These are phyloP conservation scores for Myxozyma neotropica DNA, from an alignment of 805 yeast genomes.

Conservation along the genomic window DNA sequence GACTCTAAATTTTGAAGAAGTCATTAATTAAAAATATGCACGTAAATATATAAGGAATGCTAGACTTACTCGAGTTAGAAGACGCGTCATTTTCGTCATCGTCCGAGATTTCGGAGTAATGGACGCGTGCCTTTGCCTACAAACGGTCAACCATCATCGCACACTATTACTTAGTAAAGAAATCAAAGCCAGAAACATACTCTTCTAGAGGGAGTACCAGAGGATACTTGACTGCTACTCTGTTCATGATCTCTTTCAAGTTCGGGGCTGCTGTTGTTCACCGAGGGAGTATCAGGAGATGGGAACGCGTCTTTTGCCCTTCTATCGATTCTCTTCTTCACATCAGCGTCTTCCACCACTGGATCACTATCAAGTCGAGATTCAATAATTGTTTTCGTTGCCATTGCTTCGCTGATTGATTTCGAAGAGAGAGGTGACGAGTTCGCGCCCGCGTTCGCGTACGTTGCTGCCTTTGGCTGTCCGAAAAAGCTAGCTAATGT, in stretches of 20 bases:
- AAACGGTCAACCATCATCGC: background rate
- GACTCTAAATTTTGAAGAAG: conserved; percentile 7
- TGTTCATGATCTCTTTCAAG: conserved; percentile 1
- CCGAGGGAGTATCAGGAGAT: conserved; percentile 18
- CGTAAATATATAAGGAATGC: background rate
- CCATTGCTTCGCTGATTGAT: background rate
- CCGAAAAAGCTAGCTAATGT: conserved; percentile 32
- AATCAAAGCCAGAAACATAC: conserved; percentile 2
- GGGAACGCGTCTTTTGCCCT: conserved; percentile 17
- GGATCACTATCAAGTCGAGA: conserved; percentile 31
- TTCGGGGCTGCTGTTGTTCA: background rate
- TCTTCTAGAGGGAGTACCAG: conserved; percentile 19
- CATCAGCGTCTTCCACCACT: conserved; percentile 3
- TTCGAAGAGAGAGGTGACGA: background rate
- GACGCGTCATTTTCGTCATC: conserved; percentile 33
- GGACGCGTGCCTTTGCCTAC: conserved; percentile 22
- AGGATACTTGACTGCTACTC: conserved; percentile 12
- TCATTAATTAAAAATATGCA: background rate
- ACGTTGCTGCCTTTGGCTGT: background rate
- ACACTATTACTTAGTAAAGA: background rate
- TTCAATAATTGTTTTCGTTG: conserved; percentile 4
- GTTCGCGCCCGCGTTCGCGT: background rate
- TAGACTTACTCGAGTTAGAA: conserved; percentile 23
- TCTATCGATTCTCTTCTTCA: background rate
- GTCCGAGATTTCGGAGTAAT: conserved; percentile 28